Evolutionary conservation across 1,139 yeast species (phyloP).

Genomic region (Candida mesenterica): DNA sequence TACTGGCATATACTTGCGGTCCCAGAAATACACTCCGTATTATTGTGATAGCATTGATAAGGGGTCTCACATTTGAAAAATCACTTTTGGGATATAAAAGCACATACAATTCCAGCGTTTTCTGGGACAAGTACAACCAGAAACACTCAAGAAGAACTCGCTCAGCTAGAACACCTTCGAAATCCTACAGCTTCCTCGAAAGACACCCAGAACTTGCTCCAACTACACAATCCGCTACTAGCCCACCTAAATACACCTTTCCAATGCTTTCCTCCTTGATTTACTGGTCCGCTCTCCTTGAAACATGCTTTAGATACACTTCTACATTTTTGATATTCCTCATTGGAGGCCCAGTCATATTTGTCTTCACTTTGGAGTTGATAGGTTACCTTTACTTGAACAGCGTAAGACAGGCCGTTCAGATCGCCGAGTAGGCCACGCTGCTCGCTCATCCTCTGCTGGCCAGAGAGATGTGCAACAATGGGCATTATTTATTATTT

Average conservation of each 20-base stretch:
- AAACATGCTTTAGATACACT: constrained; percentile 7
- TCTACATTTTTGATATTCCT: constrained; percentile 10
- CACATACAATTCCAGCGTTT: not conserved
- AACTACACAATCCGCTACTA: no score
- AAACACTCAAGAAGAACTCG: not conserved
- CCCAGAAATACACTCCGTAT: constrained; percentile 3
- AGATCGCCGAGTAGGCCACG: constrained; percentile 2
- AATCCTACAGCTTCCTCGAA: not conserved
- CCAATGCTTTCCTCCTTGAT: constrained; percentile 3
- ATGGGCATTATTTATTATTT: constrained; percentile 1
- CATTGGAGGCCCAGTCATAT: constrained; percentile 10
- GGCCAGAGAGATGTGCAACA: not conserved
- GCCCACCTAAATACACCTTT: not conserved
- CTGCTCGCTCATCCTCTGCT: constrained; percentile 2
- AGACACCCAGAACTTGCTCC: no score
- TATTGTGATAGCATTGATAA: constrained; percentile 5
- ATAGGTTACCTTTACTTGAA: constrained; percentile 10
- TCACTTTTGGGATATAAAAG: constrained; percentile 4
- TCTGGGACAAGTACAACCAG: not conserved
- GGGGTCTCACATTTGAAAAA: constrained; percentile 5
- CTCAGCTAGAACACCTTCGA: not conserved
- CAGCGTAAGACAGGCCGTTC: constrained; percentile 5
- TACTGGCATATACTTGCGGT: no score
- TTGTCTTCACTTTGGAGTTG: constrained; percentile 11
- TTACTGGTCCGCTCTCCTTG: constrained; percentile 5